Base-by-base conservation (phyloP, 768 basidiomycete genomes). In the Pisolithus sp. region DNA sequence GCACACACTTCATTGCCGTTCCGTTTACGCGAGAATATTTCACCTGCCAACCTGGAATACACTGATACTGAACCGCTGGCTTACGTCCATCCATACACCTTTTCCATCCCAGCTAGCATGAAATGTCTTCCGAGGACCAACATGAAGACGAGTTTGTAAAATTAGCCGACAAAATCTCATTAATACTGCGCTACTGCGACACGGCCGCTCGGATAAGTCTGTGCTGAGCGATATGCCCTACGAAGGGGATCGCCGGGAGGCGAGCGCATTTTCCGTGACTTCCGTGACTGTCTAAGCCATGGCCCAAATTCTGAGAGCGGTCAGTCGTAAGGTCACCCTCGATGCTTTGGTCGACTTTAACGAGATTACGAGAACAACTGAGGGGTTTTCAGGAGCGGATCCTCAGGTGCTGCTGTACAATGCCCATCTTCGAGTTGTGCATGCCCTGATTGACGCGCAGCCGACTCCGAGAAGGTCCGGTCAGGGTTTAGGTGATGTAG, bases 401-500 rank as follows among this genome's bases (percentile, higher is more conserved):
- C 76, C 98, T 2, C 96, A 98, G 70, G 92, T 94, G 2, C 69
- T 99, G 24, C 66, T 97, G 23, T 98, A 98, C 70, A 98, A 97
- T 65, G 94, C 95, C 2, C 91, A 98, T 67, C 80, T 99, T 0
- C 89, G 93, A 57, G 86, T 89, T 17, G 82, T 98, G 3, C 96
- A 98, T 65, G 74, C 80, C 10, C 75, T 78, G 7, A 78, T 95
- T n/a, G 70, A 71, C n/a, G 59, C 66, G 51, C 41, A 61, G 54
- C 46, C 60, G 51, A 40, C 2, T 6, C 48, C 30, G 13, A 53
- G 50, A 41, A 55, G 54, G 55, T 62, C 52, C 42, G 53, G 21
- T 18, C 52, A 43, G 26, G 26, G 13, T 34, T 15, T 15, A 10
- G 34, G 15, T 34, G 34, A 13, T 18, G 57, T 53, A 8, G 58